These are phyloP conservation scores for Neurospora tetrasperma DNA, from an alignment of 495 filamentous ascomycete genomes.

Conservation along the genomic window DNA sequence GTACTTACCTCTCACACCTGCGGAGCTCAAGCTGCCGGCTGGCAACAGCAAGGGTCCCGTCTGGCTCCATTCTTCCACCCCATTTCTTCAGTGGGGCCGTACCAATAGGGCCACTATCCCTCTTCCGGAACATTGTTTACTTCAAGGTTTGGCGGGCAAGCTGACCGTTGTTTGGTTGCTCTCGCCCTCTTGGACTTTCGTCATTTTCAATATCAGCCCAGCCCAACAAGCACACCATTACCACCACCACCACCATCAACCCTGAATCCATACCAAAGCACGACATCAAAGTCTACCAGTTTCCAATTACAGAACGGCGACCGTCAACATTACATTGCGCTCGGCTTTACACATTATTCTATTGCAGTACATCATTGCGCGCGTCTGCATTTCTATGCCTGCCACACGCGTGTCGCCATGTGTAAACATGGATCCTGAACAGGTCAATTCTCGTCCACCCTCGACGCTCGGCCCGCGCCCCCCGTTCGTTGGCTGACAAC, in stretches of 20 bases:
- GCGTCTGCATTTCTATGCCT: constrained; percentile 16
- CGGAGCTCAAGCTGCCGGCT: not conserved
- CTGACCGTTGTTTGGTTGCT: constrained; percentile 1
- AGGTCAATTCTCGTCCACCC: constrained; percentile 17
- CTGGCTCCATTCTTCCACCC: not conserved
- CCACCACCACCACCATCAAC: not conserved
- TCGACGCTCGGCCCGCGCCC: not conserved
- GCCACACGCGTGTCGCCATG: constrained; percentile 24
- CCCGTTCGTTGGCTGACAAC: constrained; percentile 5
- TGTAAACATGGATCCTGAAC: constrained; percentile 32
- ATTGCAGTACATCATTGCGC: not conserved
- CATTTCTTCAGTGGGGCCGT: not conserved
- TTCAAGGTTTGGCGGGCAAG: constrained; percentile 3
- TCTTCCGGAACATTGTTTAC: constrained; percentile 27
- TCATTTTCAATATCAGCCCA: not conserved
- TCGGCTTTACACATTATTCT: not conserved
- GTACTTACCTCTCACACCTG: not conserved
- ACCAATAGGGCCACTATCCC: constrained; percentile 6
- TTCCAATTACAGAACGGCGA: not conserved
- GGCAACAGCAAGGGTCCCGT: not conserved
- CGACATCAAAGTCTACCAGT: not conserved
- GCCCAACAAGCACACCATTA: not conserved
- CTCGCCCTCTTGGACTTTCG: not conserved
- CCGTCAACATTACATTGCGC: not conserved
- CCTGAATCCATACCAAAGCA: not conserved